These are phyloP conservation scores for Fusarium nodosum DNA, from an alignment of 2,329 filamentous ascomycete species.

Conservation along the genomic window DNA sequence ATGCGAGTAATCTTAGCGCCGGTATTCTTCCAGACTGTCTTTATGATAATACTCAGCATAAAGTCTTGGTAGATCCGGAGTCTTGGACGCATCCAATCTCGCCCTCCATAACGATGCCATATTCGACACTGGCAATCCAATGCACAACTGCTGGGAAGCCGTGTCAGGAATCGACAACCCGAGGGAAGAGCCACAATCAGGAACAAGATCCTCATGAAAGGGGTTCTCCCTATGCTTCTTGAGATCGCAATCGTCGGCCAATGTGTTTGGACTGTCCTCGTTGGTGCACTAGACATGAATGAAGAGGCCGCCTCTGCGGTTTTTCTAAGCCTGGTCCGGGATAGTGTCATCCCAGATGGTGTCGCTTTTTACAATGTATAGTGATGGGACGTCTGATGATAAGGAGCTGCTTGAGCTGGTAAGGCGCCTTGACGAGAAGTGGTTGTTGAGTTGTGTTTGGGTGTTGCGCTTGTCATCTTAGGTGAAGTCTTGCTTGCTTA, in stretches of 20 bases:
- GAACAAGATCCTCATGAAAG: conserved; percentile 36
- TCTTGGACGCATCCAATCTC: too few species aligned
- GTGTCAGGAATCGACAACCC: conserved; percentile 44
- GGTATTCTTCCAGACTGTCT: too few species aligned
- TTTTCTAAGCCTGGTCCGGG: conserved; percentile 29
- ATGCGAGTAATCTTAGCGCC: too few species aligned
- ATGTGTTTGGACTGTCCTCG: conserved; percentile 25
- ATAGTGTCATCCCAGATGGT: conserved; percentile 40
- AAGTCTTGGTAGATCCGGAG: too few species aligned
- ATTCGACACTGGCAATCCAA: conserved; percentile 31
- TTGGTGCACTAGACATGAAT: conserved; percentile 41
- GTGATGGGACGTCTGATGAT: conserved; percentile 43
- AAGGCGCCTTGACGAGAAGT: conserved; percentile 24
- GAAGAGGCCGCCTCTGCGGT: conserved; percentile 39
- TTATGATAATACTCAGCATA: too few species aligned
- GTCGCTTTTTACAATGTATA: conserved; percentile 35
- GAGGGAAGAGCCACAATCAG: conserved; percentile 36
- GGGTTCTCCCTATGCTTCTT: conserved; percentile 38
- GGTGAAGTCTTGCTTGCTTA: neutral
- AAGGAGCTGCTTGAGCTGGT: conserved; percentile 32
- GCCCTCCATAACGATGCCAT: too few species aligned
- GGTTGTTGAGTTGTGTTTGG: neutral
- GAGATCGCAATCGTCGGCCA: conserved; percentile 36
- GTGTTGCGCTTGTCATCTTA: neutral
- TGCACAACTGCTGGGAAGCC: conserved; percentile 42